A percentile compares a stretch with the other conserved stretches of the same genome.
These are phyloP conservation scores for Hypomyces perniciosus DNA, from an alignment of 2,329 filamentous ascomycete species.

Conservation along the genomic window DNA sequence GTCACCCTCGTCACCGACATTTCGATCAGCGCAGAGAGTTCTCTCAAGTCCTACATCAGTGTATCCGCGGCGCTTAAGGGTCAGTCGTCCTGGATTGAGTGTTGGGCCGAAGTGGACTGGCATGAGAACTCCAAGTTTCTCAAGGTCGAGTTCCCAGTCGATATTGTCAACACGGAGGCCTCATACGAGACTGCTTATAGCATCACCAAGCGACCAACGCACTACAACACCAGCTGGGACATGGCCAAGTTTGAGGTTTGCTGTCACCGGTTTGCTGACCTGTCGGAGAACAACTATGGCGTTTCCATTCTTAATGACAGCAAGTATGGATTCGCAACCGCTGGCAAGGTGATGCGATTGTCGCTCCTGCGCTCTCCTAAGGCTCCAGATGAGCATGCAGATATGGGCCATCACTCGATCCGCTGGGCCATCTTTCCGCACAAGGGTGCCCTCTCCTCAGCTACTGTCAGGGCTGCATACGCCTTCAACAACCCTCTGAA, in stretches of 20 bases:
- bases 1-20: conserved; percentile 81
- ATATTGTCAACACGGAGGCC: conserved; percentile 84
- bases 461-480: conserved; percentile 75
- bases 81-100: conserved; percentile 60
- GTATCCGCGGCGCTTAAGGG: conserved; percentile 63
- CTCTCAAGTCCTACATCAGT: conserved; percentile 78
- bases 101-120: conserved; percentile 89
- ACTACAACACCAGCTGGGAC: conserved; percentile 97
- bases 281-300: conserved; percentile 82
- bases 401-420: conserved; percentile 86
- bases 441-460: conserved; percentile 60
- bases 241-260: conserved; percentile 98
- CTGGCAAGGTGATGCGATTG: conserved; percentile 82
- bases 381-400: conserved; percentile 85
- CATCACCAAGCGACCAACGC: conserved; percentile 80
- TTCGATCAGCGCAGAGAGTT: conserved; percentile 80
- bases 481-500: conserved; percentile 82
- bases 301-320: conserved; percentile 91
- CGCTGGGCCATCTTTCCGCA: conserved; percentile 90
- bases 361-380: conserved; percentile 83
- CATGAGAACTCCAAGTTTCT: conserved; percentile 95
- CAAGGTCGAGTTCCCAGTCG: conserved; percentile 96
- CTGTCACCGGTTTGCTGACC: conserved; percentile 88
- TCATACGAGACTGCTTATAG: conserved; percentile 95
- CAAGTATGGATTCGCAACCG: conserved; percentile 93